Percentiles rank a stretch among this genome's conserved stretches.
phyloP scores from a whole-genome alignment of 2,329 filamentous ascomycete species.

The Colletotrichum neosansevieriae region DNA sequence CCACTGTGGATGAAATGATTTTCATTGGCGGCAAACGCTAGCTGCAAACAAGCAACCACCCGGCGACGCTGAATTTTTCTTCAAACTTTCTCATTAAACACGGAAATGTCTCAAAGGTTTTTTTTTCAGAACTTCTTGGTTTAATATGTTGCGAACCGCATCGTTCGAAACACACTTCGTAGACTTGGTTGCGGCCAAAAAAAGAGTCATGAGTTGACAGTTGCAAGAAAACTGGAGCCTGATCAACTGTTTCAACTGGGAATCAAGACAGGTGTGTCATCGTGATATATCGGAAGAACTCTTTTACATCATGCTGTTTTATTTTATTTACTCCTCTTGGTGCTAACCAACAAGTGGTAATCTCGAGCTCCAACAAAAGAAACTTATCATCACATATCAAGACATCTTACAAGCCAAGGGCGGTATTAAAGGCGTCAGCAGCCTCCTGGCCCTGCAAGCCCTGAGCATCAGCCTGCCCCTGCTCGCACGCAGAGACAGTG shows the following conservation, averaged over 20 bases:
- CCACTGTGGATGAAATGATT: slow-evolving; percentile 24
- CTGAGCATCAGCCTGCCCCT: slow-evolving; percentile 41
- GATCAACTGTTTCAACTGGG: too few species aligned
- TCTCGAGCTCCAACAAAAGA: background rate
- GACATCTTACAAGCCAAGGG: slow-evolving; percentile 26
- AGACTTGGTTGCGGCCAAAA: too few species aligned
- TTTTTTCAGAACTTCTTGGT: too few species aligned
- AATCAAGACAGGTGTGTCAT: background rate
- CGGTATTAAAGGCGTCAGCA: slow-evolving; percentile 45
- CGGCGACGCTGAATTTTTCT: background rate
- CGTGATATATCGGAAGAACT: background rate
- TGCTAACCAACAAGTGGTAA: background rate
- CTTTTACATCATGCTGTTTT: background rate
- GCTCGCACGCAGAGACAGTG: slow-evolving; percentile 41
- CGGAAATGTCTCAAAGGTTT: too few species aligned
- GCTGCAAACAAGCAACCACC: background rate
- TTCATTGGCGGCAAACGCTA: slow-evolving; percentile 20
- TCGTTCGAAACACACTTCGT: too few species aligned
- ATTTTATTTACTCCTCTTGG: background rate
- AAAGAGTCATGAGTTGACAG: too few species aligned
- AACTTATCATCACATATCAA: background rate
- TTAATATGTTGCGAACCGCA: too few species aligned
- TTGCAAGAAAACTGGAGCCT: background rate
- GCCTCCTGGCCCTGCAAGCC: slow-evolving; percentile 43
- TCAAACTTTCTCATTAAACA: too few species aligned